A percentile compares a stretch with the other conserved stretches of the same genome.
Conservation (phyloP, 192 early-diverging fungal species). For the Coemansia sp. region DNA sequence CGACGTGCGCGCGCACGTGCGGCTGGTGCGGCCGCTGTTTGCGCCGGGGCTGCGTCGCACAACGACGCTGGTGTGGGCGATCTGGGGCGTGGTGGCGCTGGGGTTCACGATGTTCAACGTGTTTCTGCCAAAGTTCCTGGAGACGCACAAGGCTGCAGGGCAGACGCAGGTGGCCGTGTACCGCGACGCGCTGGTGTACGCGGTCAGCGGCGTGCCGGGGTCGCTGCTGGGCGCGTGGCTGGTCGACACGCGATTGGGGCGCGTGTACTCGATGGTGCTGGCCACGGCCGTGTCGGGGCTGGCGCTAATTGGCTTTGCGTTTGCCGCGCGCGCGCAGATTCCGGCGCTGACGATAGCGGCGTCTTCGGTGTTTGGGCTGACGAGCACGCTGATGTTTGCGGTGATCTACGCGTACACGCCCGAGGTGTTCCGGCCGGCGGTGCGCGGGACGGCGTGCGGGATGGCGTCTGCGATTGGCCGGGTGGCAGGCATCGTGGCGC, state of each 20-base stretch:
- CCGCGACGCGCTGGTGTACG: slow-evolving; percentile 70
- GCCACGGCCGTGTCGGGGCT: slow-evolving; percentile 68
- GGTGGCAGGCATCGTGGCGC: slow-evolving; percentile 70
- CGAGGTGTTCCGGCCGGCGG: slow-evolving; percentile 73
- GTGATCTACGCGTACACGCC: slow-evolving; percentile 86
- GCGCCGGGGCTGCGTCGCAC: slow-evolving; percentile 54
- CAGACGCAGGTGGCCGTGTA: slow-evolving; percentile 56
- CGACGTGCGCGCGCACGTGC: slow-evolving; percentile 15
- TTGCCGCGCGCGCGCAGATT: slow-evolving; percentile 49
- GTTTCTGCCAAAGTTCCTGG: slow-evolving; percentile 75
- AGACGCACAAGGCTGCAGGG: slow-evolving; percentile 26
- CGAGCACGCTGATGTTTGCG: slow-evolving; percentile 74
- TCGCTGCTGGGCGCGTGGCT: slow-evolving; percentile 65
- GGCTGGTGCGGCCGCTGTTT: slow-evolving; percentile 55
- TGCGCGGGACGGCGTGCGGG: slow-evolving; percentile 76
- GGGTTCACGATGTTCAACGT: slow-evolving; percentile 89
- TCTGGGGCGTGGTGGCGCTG: slow-evolving; percentile 73
- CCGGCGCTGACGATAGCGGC: slow-evolving; percentile 55
- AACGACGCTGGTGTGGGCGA: slow-evolving; percentile 66
- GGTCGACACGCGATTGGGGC: slow-evolving; percentile 69
- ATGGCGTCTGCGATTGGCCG: slow-evolving; percentile 72
- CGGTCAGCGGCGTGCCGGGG: slow-evolving; percentile 73
- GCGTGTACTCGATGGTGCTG: slow-evolving; percentile 74
- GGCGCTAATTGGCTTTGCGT: slow-evolving; percentile 65
- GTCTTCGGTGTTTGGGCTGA: slow-evolving; percentile 60